Evolutionary conservation across 164 flowering plant genomes (phyloP), one percentile per base, ranked within the genome.

Genomic region (Macadamia integrifolia): DNA sequence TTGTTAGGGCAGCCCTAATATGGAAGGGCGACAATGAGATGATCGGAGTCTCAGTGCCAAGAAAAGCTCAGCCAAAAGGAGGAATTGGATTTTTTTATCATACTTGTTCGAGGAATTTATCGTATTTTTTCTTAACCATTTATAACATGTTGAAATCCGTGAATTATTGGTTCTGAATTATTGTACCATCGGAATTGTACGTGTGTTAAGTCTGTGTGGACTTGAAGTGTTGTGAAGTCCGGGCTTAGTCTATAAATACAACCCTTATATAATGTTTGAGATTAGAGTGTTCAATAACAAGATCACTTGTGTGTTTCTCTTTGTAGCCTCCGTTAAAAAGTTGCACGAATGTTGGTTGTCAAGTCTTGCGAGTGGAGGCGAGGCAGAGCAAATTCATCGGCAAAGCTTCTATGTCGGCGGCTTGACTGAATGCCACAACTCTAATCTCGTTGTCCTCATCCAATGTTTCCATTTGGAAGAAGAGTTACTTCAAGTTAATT

Each of bases 1-100:
- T 79, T 55, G 77, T 83, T 42, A 72, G 85, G 74, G 67, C 87
- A 0, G 71, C 85, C 3, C 55, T 15, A 10, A 81, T 87, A 15
- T 50, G 55, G 70, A 89, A 87, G 73, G 84, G 82, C 17, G 77
- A 88, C 10, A 98, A 89, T 58, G 98, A 92, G 78, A 85, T 88
- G 88, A 93, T 92, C 65, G 92, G 97, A 8, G 84, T 89, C 52
- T 74, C 98, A 12, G 90, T 95, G 14, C 99, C 99, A 1, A 82
- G 94, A 72, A 95, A 91, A 76, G 99, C 99, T 70, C 99, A 98
- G 35, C 71, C 82, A 23, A 31, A 59, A 55, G 55, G 12, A 50
- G 44, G 55, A 50, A 6, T 50, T 3, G 13, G 5, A 50, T 23
- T 10, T 10, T 23, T 23, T 23, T 23, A 23, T 23, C 23, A 23